Evolutionary conservation across 805 yeast genomes (phyloP), one percentile per base, ranked within the genome.

Genomic region (Ogataea corticis): DNA sequence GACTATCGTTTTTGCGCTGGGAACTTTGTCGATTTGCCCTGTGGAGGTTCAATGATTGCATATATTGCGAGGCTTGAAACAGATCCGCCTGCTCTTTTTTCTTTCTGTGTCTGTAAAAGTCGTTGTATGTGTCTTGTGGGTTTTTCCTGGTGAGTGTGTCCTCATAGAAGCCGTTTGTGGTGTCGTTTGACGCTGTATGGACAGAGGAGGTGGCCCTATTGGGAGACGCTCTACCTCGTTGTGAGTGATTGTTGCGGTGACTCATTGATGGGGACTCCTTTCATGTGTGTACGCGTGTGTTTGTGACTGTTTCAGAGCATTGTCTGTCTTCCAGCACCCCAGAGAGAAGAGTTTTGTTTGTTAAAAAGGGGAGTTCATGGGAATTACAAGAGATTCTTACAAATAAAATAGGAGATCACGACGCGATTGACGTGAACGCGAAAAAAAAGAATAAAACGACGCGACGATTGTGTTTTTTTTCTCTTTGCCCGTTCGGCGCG

Each of bases 11-110:
- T 25, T 37, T 27, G 25, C 40, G 40, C 32, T 37, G 40, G 14
- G 40, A 37, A 10, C 12, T 28, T 15, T 37, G 31, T 28, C 29
- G 25, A 19, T 37, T 37, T 7, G 40, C 10, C 25, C 40, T 25
- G 29, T 17, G 25, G 32, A 21, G 7, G 16, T 31, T 30, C 2
- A 32, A 12, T 6, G 40, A 36, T 17, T 29, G 33, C 41, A 40
- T 40, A 18, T 41, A 33, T 18, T 41, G 38, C 3, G 37, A 33
- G 18, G 40, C 40, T 13, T 37, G 40, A 23, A 37, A 37, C 7
- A 37, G 32, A 17, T 37, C 40, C n/a, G 40, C 17, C 25, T 25
- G 40, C 10, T 37, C 40, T 9, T 28, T 25, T 10, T 17, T 25
- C 32, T 37, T 37, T 14, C 32, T 27, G 40, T 15, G 16, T 11